phyloP scores from a whole-genome alignment of 2,329 filamentous ascomycete species.

The Beauveria sp. region DNA sequence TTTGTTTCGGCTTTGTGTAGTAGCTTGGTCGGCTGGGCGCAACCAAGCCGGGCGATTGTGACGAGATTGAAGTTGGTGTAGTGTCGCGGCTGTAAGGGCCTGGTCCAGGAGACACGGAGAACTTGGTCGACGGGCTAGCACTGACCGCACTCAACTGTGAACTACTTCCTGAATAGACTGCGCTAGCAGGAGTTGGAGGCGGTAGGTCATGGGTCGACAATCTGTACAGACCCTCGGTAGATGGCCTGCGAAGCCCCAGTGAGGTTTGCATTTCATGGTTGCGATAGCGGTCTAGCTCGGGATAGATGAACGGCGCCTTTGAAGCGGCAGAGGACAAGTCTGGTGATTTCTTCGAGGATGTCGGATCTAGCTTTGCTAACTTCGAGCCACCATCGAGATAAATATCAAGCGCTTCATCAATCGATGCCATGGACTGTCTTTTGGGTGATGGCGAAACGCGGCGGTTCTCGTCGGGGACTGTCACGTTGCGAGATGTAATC shows the following conservation, averaged over 20 bases:
- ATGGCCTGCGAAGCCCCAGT: constrained; percentile 23
- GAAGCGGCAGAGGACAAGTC: constrained; percentile 31
- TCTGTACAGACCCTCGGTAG: constrained; percentile 43
- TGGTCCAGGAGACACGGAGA: constrained; percentile 63
- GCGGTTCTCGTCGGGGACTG: constrained; percentile 20
- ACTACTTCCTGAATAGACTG: constrained; percentile 50
- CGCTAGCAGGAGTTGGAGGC: constrained; percentile 50
- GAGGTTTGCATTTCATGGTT: constrained; percentile 31
- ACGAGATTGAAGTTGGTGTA: constrained; percentile 70
- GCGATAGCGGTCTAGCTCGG: constrained; percentile 55
- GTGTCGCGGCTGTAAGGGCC: constrained; percentile 68
- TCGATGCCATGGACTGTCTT: constrained; percentile 2
- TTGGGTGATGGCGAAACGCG: background rate
- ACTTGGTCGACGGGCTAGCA: constrained; percentile 66
- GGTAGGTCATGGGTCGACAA: constrained; percentile 57
- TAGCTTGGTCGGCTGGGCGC: constrained; percentile 35
- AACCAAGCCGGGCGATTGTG: constrained; percentile 60
- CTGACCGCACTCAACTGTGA: constrained; percentile 53
- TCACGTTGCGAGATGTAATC: constrained; percentile 32
- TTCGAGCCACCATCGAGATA: constrained; percentile 18
- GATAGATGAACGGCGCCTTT: constrained; percentile 43
- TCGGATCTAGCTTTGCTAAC: constrained; percentile 35
- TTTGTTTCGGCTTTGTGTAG: constrained; percentile 42
- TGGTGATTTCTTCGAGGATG: constrained; percentile 32
- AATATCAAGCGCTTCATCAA: constrained; percentile 4